Evolutionary conservation across 352 stramenopile species (phyloP), one percentile per base, ranked within the genome.

Genomic region (Phytophthora podocarpi): DNA sequence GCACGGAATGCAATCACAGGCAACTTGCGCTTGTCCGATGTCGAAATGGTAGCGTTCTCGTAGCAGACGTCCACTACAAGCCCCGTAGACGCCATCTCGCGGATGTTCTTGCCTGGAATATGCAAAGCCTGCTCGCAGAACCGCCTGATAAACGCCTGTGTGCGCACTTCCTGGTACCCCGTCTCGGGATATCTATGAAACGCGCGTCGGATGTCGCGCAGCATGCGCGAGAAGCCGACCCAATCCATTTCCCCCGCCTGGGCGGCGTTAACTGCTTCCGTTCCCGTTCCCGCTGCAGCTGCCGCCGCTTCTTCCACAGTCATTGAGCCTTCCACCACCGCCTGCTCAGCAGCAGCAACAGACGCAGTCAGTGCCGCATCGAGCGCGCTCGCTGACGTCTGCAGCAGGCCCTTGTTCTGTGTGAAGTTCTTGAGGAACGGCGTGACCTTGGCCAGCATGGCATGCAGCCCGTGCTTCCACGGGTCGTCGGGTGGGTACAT

Each of bases 141-240:
- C 18, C 67, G 64, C 40, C 78, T 78, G 50, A 98, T 81, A 64
- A 94, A 95, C 30, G 80, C 72, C 42, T 96, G 93, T 4, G 95
- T 98, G 34, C 84, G 68, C 23, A 88, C 60, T 73, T 98, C 91
- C 51, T 96, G 78, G 70, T 96, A 98, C 41, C 94, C 91, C 10
- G 97, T 82, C 84, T 98, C 95, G 0, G 95, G 95, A 67, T 93
- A 90, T 37, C 79, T 74, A 64, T 98, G 93, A 23, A 98, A 83
- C 1, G 80, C 75, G 21, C 92, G 82, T 13, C 95, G 89, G 21
- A 93, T 87, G 42, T 90, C 80, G 0, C 82, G 74, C 42, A 95
- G 60, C 71, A 91, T 87, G 21, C 81, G 73, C 4, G 83, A 77
- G 40, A 91, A 91, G 7, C 79, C 76, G 5, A 87, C 67, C 83